These are phyloP conservation scores for Tilletia indica DNA, from an alignment of 1,284 basidiomycete genomes.

Conservation along the genomic window DNA sequence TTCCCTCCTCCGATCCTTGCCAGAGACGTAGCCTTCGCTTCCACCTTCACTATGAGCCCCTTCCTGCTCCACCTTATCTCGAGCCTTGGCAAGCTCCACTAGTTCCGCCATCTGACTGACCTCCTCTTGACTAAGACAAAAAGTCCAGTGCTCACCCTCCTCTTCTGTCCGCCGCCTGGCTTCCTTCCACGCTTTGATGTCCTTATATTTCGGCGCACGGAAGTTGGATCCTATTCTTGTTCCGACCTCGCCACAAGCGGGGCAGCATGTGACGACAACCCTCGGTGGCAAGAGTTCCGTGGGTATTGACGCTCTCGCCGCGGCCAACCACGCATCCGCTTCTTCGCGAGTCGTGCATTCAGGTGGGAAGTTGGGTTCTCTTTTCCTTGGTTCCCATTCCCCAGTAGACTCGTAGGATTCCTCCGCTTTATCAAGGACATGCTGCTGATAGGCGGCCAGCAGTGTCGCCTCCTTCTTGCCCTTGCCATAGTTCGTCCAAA, in stretches of 20 bases:
- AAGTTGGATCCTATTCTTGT: constrained; percentile 7
- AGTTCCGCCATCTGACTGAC: neutral
- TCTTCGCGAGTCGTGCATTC: too few species aligned
- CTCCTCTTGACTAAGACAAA: neutral
- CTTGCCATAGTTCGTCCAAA: neutral
- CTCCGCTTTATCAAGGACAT: too few species aligned
- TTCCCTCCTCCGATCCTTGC: neutral
- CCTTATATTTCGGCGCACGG: neutral
- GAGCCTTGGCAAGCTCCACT: neutral
- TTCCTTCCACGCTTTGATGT: constrained; percentile 4
- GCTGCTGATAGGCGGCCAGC: too few species aligned
- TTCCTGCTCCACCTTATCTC: neutral
- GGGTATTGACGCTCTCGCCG: neutral
- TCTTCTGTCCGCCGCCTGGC: constrained; percentile 1
- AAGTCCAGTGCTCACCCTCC: neutral
- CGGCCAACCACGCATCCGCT: neutral
- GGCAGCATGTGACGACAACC: constrained; percentile 4
- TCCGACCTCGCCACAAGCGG: neutral
- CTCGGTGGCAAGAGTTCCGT: neutral
- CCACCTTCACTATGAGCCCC: neutral
- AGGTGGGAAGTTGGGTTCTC: too few species aligned
- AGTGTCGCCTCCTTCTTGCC: too few species aligned
- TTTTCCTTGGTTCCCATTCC: too few species aligned
- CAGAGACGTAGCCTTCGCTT: neutral
- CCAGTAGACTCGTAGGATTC: too few species aligned